Conservation (phyloP, 176 grass and related monocot species). For the Aegilops bicornis region DNA sequence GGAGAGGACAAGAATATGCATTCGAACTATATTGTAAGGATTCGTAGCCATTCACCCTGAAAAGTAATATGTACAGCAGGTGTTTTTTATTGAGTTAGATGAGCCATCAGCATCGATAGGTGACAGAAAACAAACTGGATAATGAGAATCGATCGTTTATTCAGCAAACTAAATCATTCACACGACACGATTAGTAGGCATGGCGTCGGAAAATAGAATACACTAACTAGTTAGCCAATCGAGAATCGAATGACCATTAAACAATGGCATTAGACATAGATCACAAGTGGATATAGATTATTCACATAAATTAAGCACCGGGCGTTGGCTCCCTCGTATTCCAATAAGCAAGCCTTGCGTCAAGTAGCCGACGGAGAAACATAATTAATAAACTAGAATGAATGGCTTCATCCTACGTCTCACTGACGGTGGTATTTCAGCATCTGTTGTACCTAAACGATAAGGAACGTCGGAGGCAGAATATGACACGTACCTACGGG, state of each 20-base stretch:
- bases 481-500: conserved; percentile 4
- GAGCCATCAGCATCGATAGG: conserved; percentile 3
- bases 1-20: neutral
- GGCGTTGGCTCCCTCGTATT: neutral
- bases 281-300: conserved; percentile 24
- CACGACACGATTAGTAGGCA: neutral
- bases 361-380: neutral
- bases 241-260: conserved; percentile 5
- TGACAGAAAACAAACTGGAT: neutral
- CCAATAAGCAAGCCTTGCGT: neutral
- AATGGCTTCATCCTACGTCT: neutral
- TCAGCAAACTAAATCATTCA: neutral
- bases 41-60: neutral
- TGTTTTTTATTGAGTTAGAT: conserved; percentile 25
- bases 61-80: neutral
- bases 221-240: neutral
- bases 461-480: neutral
- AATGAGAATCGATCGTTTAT: conserved; percentile 12
- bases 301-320: neutral
- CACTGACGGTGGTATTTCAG: neutral
- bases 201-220: neutral
- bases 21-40: neutral
- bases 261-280: conserved; percentile 1
- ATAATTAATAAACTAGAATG: neutral
- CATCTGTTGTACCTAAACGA: conserved; percentile 24